Evolutionary conservation across 2,329 filamentous ascomycete species (phyloP).

Genomic region (Xylaria sp.): DNA sequence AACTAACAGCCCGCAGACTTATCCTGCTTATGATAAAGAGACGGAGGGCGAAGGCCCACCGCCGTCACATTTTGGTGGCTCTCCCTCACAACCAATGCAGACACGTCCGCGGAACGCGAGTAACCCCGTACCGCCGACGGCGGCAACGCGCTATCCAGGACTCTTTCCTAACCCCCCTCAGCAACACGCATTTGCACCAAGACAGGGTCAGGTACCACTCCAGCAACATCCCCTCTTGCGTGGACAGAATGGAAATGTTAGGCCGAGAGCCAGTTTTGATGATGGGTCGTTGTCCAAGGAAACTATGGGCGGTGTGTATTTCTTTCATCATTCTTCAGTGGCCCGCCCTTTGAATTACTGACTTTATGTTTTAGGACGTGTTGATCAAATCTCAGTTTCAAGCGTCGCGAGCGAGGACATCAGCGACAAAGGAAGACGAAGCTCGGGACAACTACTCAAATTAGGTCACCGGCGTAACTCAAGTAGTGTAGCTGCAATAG

Average conservation of each 20-base stretch:
- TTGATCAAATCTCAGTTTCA: constrained; percentile 56
- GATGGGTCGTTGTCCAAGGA: constrained; percentile 59
- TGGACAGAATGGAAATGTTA: constrained; percentile 52
- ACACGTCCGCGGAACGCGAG: constrained; percentile 36
- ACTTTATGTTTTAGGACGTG: constrained; percentile 39
- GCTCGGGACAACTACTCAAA: constrained; percentile 53
- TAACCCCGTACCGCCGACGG: constrained; percentile 58
- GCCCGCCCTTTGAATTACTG: not conserved
- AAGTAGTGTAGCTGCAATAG: constrained; percentile 36
- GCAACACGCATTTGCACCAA: constrained; percentile 36
- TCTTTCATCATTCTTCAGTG: constrained; percentile 45
- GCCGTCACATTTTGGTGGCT: constrained; percentile 34
- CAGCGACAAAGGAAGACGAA: constrained; percentile 51
- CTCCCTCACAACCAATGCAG: constrained; percentile 38
- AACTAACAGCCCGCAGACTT: constrained; percentile 48
- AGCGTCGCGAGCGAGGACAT: constrained; percentile 54
- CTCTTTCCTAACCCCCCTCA: constrained; percentile 52
- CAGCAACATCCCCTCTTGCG: constrained; percentile 49
- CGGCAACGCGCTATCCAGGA: constrained; percentile 61
- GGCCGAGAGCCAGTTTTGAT: constrained; percentile 52
- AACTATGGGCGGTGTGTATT: constrained; percentile 56
- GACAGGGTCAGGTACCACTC: constrained; percentile 23
- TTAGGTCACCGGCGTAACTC: constrained; percentile 46
- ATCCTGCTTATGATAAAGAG: constrained; percentile 62
- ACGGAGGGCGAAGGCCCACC: constrained; percentile 49